Evolutionary conservation across 345 rosid genomes (phyloP).

Genomic region (Lepidium sativum): DNA sequence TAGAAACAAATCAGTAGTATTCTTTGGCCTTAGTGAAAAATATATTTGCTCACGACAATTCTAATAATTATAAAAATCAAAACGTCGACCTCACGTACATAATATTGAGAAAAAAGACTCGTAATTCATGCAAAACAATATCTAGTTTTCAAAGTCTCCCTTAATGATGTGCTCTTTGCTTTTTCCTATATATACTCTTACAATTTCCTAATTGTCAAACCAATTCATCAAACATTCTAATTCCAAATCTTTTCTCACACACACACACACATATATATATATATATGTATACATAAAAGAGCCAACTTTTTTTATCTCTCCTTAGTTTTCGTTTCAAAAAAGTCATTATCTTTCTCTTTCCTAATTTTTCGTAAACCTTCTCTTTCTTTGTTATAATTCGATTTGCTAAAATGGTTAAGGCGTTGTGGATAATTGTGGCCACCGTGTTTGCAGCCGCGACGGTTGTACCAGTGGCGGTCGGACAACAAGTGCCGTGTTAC

Average conservation of each 20-base stretch:
- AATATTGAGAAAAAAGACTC: neutral
- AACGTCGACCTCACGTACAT: conserved; percentile 4
- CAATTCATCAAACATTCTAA: neutral
- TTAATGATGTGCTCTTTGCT: neutral
- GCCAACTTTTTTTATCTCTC: neutral
- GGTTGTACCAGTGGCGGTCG: neutral
- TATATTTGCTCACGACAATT: neutral
- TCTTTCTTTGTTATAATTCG: neutral
- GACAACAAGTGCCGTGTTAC: conserved; percentile 39
- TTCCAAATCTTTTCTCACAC: neutral
- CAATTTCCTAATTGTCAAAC: neutral
- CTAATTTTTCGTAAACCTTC: neutral
- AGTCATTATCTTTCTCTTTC: neutral
- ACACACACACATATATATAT: too few species aligned
- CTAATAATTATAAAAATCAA: neutral
- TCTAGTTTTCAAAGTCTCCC: conserved; percentile 14
- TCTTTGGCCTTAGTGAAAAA: neutral
- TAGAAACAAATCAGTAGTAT: neutral
- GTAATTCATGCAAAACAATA: conserved; percentile 16
- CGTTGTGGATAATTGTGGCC: conserved; percentile 12
- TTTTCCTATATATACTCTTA: conserved; percentile 9
- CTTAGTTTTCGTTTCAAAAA: neutral
- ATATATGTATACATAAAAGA: neutral
- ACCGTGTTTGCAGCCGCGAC: neutral
- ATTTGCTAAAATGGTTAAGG: neutral